Base-by-base conservation (phyloP, 495 filamentous ascomycete genomes). In the Neurospora discreta region DNA sequence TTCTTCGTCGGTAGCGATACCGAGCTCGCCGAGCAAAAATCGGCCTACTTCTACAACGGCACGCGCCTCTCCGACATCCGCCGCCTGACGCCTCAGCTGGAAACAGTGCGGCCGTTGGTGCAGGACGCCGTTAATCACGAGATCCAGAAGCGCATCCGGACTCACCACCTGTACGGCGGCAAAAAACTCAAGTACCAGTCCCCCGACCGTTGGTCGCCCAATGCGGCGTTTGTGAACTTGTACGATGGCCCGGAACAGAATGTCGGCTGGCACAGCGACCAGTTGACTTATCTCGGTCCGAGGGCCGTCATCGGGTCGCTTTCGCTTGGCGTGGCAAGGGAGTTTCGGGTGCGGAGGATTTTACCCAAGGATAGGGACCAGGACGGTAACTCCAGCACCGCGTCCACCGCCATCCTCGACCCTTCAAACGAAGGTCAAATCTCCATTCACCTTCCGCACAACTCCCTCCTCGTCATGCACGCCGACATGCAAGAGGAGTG, bases 151-250 rank as follows among this genome's bases (percentile, higher is more conserved):
- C 89, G 92, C 16, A 93, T 93, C 72, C 82, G 82, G 20, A 82
- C 85, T 9, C 81, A 84, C 42, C 26, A 16, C 3, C 26, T 65
- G 13, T 90, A 93, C 40, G 82, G 81, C 13, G 88, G 89, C 20
- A 85, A 88, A 78, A 97, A 94, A 78, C 86, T 97, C 71, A 90
- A 85, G 73, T 89, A 92, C 75, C 93, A 97, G 74, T 90, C 90
- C 2, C 84, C 92, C 0, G 75, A 3, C 81, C 84, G 1, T 98
- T 98, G 95, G 94, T 83, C 78, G 39, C 91, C 94, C 9, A 99
- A 98, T 75, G 93, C 93, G 0, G 93, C 94, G 0, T 93, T 97
- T 74, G 94, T 97, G 0, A 99, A 99, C 77, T 95, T 92, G 81
- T 99, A 99, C 77, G 82, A 89, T 73, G 94, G 94, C 0, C 89